These are phyloP conservation scores for Parascedosporium putredinis DNA, from an alignment of 2,329 filamentous ascomycete species.

Conservation along the genomic window DNA sequence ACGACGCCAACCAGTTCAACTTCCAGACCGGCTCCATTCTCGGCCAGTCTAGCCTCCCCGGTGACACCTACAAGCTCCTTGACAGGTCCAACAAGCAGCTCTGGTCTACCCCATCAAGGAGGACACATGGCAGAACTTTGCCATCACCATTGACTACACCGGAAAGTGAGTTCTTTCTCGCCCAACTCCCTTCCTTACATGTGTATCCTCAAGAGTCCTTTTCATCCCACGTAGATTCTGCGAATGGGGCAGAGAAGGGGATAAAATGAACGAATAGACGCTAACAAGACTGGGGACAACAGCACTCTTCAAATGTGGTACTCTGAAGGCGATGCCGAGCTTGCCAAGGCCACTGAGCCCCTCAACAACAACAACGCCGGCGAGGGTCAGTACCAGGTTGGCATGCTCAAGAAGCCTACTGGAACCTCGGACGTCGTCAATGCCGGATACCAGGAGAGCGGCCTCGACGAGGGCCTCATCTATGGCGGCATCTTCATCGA, in stretches of 20 bases:
- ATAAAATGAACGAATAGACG: background rate
- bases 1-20: slow-evolving; percentile 27
- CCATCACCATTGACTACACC: slow-evolving; percentile 13
- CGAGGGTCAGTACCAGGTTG: slow-evolving; percentile 50
- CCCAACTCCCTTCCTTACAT: slow-evolving; percentile 1
- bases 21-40: slow-evolving; percentile 25
- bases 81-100: slow-evolving; percentile 11
- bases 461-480: slow-evolving; percentile 36
- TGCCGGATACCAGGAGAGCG: slow-evolving; percentile 34
- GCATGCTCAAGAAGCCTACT: slow-evolving; percentile 46
- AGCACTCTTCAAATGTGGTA: slow-evolving; percentile 14
- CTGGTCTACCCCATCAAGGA: slow-evolving; percentile 11
- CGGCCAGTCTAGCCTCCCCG: slow-evolving; percentile 9
- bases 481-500: slow-evolving; percentile 42
- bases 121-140: slow-evolving; percentile 15
- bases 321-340: slow-evolving; percentile 9
- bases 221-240: too few relatives aligned
- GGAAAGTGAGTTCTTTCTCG: slow-evolving; percentile 9
- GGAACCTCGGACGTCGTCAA: slow-evolving; percentile 40
- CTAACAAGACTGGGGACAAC: background rate
- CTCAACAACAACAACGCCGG: slow-evolving; percentile 39
- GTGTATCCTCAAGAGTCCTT: too few relatives aligned
- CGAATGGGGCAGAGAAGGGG: background rate
- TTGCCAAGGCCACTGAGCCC: slow-evolving; percentile 9
- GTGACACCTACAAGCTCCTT: slow-evolving; percentile 11